These are phyloP conservation scores for Fusarium guadeloupense DNA, from an alignment of 2,329 filamentous ascomycete species.

Conservation along the genomic window DNA sequence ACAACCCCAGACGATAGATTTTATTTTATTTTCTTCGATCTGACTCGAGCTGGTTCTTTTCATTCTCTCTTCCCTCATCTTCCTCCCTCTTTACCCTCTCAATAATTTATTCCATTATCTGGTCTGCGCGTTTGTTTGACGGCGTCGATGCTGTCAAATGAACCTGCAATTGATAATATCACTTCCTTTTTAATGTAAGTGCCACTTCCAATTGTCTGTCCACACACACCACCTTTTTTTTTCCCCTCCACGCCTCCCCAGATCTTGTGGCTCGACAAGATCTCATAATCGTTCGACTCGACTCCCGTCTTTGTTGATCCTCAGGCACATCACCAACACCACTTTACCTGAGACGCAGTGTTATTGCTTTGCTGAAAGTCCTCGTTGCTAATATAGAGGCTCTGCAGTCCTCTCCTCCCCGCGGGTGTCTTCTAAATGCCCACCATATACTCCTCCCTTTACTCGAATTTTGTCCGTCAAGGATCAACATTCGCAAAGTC, in stretches of 20 bases:
- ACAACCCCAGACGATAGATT: constrained; percentile 40
- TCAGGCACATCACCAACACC: constrained; percentile 31
- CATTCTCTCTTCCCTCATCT: constrained; percentile 36
- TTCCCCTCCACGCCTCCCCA: constrained; percentile 33
- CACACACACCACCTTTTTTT: constrained; percentile 27
- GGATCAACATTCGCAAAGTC: constrained; percentile 87
- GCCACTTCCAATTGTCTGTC: constrained; percentile 2
- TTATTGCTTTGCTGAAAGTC: constrained; percentile 2
- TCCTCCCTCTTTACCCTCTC: constrained; percentile 24
- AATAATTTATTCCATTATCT: constrained; percentile 40
- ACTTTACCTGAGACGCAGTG: constrained; percentile 11
- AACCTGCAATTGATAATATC: constrained; percentile 82
- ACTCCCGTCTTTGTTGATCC: constrained; percentile 28
- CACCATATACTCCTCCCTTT: constrained; percentile 73
- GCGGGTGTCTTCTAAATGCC: constrained; percentile 89
- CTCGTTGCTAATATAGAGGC: constrained; percentile 39
- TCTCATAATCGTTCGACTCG: constrained; percentile 43
- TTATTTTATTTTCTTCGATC: constrained; percentile 39
- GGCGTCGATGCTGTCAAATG: constrained; percentile 91
- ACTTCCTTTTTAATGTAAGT: constrained; percentile 71
- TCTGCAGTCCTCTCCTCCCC: constrained; percentile 62
- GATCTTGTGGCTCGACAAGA: constrained; percentile 43
- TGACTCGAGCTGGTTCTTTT: constrained; percentile 25
- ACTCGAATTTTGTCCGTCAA: constrained; percentile 90
- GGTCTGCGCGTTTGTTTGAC: constrained; percentile 89